phyloP scores from a whole-genome alignment of 306 rosid species.

The Abrus pulchellus region DNA sequence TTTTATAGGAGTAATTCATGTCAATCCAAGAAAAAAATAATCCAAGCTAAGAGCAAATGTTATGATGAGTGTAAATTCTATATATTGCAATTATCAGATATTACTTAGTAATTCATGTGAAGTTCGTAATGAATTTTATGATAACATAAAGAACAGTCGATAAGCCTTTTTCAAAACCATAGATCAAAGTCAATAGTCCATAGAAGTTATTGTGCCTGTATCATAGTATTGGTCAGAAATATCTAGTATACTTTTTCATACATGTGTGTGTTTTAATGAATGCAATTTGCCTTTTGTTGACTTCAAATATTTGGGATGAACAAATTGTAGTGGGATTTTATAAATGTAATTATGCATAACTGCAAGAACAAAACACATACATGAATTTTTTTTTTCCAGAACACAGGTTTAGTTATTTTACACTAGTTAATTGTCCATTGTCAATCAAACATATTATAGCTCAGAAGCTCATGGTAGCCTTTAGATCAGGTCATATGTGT shows the following conservation, averaged over 20 bases:
- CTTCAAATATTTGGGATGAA: constrained; percentile 13
- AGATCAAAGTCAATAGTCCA: constrained; percentile 24
- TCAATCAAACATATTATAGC: constrained; percentile 23
- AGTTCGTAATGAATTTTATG: constrained; percentile 17
- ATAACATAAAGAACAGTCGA: constrained; percentile 11
- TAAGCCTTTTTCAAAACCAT: constrained; percentile 14
- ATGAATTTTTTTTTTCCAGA: constrained; percentile 21
- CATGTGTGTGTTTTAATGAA: constrained; percentile 7
- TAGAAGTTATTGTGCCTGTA: background rate
- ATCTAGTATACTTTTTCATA: constrained; percentile 14
- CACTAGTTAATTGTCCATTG: background rate
- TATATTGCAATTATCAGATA: constrained; percentile 33
- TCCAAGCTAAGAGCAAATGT: constrained; percentile 23
- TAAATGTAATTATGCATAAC: background rate
- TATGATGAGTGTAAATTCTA: constrained; percentile 21
- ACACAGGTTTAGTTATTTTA: background rate
- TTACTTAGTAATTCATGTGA: constrained; percentile 4
- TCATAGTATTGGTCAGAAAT: constrained; percentile 13
- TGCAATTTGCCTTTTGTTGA: constrained; percentile 2
- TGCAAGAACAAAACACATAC: background rate
- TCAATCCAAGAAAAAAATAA: background rate
- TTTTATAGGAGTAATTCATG: constrained; percentile 7
- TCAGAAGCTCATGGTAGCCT: background rate
- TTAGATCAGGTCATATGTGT: background rate
- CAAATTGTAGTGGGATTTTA: background rate